A percentile compares a stretch with the other conserved stretches of the same genome.
Evolutionary conservation across 192 early-diverging fungal genomes (phyloP).

Genomic region (Diversispora eburnea): DNA sequence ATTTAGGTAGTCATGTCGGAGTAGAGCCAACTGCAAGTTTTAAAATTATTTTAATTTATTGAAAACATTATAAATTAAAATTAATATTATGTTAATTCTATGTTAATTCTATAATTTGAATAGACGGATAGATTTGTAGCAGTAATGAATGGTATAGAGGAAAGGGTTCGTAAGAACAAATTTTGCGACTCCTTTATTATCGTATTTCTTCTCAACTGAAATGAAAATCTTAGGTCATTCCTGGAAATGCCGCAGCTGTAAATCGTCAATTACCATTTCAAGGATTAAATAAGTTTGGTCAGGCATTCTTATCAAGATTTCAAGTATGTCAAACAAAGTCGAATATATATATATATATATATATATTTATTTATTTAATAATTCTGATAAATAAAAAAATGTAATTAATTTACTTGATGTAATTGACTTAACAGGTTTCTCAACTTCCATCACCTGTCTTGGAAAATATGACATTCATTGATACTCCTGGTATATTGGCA

Average conservation of each 20-base stretch:
- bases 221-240: conserved; percentile 61
- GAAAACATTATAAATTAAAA: too few species aligned
- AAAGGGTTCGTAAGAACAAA: background rate
- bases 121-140: conserved; percentile 83
- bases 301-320: conserved; percentile 76
- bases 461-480: conserved; percentile 80
- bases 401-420: too few species aligned
- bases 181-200: background rate
- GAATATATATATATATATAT: too few species aligned
- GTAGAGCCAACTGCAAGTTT: conserved; percentile 71
- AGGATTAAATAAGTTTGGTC: conserved; percentile 76
- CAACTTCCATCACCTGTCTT: conserved; percentile 72
- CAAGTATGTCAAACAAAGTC: too few species aligned
- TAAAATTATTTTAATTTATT: background rate
- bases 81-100: background rate
- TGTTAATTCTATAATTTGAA: background rate
- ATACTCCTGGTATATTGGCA: conserved; percentile 87
- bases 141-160: conserved; percentile 69
- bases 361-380: too few species aligned
- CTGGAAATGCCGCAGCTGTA: conserved; percentile 84
- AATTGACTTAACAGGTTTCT: conserved; percentile 49
- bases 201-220: background rate
- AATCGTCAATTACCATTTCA: conserved; percentile 77
- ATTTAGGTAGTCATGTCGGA: conserved; percentile 68
- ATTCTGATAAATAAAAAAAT: too few species aligned